Base-by-base conservation (phyloP, 352 stramenopile species). In the Achlya hypogyna region DNA sequence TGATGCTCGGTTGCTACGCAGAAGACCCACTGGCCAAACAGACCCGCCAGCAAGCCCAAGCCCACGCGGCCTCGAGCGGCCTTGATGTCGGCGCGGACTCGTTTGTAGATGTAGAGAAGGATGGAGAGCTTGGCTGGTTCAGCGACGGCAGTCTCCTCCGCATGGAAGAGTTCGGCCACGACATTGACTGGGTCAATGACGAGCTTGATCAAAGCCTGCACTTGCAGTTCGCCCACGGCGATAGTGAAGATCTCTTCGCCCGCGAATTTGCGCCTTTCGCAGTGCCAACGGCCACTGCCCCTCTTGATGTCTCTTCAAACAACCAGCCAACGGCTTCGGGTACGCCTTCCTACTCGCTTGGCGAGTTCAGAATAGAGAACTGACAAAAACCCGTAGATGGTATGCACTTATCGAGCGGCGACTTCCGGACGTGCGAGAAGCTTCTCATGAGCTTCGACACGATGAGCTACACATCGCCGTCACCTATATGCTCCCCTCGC, bases 391-490 rank as follows among this genome's bases (percentile, higher is more conserved):
- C 63, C 53, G 71, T 71, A 71, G 69, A 79, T 73, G 62, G 69
- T 70, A 69, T 80, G 70, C 71, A 79, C 63, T 77, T 80, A 40
- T 70, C 71, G 20, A 56, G 25, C 65, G 62, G 63, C 29, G 43
- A 58, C 20, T 43, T 63, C 28, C 53, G 62, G 62, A 70, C 72
- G 89, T 64, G 82, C 79, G 84, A 93, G 62, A 88, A 85, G 77
- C 78, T 93, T 62, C 72, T 93, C 63, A 93, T 93, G 84, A 91
- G 84, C 71, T 93, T 93, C 69, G 84, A 93, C 62, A 93, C 84
- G 43, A 93, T 93, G 84, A 75, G 79, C 63, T 93, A 91, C 62
- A 85, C 77, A 47, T 87, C 88, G 60, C 84, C 84, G 54, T 93
- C 84, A 29, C 84, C 84, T 6, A 90, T 82, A 22, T 88, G 73